Percentiles rank a stretch among this genome's conserved stretches.
phyloP scores from a whole-genome alignment of 129 eudicot genomes.

The Ambrosia artemisiifolia region DNA sequence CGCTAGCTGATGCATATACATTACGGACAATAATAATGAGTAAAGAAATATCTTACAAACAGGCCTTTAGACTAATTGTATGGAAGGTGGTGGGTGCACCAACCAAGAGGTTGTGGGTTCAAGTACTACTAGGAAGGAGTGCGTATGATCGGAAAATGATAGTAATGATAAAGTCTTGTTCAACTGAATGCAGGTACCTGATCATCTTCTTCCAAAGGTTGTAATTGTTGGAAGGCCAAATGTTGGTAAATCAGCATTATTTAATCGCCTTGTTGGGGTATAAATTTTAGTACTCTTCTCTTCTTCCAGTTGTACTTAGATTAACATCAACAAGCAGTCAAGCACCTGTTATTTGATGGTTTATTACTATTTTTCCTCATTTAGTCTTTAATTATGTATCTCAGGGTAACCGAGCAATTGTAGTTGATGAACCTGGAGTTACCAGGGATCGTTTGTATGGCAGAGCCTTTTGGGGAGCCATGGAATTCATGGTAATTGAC shows the following conservation, averaged over 20 bases:
- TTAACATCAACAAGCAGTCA: neutral
- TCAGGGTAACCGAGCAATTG: constrained; percentile 94
- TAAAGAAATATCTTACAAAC: neutral
- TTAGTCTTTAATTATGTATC: constrained; percentile 8
- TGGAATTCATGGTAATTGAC: constrained; percentile 78
- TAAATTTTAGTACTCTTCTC: constrained; percentile 10
- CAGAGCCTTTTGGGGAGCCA: constrained; percentile 78
- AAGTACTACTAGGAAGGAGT: neutral
- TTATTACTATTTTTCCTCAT: neutral
- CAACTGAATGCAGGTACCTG: constrained; percentile 63
- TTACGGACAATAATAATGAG: neutral
- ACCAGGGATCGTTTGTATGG: constrained; percentile 94
- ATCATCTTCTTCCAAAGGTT: constrained; percentile 89
- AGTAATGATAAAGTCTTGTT: constrained; percentile 3
- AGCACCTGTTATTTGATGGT: neutral
- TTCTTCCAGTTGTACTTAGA: neutral
- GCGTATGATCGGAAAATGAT: neutral
- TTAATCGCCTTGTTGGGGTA: constrained; percentile 99
- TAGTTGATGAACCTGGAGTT: constrained; percentile 98
- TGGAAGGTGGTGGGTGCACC: neutral
- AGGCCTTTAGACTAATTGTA: neutral
- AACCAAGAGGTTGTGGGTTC: neutral
- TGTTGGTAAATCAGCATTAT: constrained; percentile 98
- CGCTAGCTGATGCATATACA: constrained; percentile 1
- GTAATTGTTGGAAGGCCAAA: constrained; percentile 98